Evolutionary conservation across 2,329 filamentous ascomycete genomes (phyloP).

Genomic region (Aureobasidium uvarum): DNA sequence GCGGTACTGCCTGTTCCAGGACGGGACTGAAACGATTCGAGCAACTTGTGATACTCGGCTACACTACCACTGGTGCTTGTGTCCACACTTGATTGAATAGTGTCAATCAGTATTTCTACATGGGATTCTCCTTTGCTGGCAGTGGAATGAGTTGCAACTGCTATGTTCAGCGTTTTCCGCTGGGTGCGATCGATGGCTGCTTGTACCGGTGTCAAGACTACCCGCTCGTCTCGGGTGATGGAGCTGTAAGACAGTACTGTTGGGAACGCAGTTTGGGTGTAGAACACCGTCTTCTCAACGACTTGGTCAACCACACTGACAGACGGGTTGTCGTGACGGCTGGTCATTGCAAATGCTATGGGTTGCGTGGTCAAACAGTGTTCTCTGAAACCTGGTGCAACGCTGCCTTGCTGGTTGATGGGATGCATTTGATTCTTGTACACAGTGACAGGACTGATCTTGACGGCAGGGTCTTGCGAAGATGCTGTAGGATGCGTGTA

Average conservation of each 20-base stretch:
- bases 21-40: constrained; percentile 47
- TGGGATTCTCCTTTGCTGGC: constrained; percentile 60
- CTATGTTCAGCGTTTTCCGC: constrained; percentile 85
- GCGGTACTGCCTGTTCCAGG: constrained; percentile 3
- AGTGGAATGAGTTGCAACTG: constrained; percentile 65
- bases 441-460: constrained; percentile 63
- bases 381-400: constrained; percentile 79
- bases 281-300: constrained; percentile 81
- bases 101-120: constrained; percentile 68
- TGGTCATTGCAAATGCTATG: constrained; percentile 73
- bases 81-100: constrained; percentile 74
- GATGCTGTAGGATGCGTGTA: constrained; percentile 11
- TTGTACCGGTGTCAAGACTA: constrained; percentile 71
- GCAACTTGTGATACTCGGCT: constrained; percentile 70
- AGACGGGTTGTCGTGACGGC: constrained; percentile 63
- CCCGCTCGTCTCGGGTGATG: constrained; percentile 66
- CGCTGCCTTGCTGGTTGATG: constrained; percentile 83
- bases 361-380: constrained; percentile 77
- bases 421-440: constrained; percentile 79
- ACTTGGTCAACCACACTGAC: constrained; percentile 67
- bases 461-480: constrained; percentile 22
- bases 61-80: constrained; percentile 72
- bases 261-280: constrained; percentile 81
- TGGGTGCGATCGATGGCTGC: constrained; percentile 89
- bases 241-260: constrained; percentile 88